Conservation (phyloP, 257 asterid species). For the Ballota nigra region DNA sequence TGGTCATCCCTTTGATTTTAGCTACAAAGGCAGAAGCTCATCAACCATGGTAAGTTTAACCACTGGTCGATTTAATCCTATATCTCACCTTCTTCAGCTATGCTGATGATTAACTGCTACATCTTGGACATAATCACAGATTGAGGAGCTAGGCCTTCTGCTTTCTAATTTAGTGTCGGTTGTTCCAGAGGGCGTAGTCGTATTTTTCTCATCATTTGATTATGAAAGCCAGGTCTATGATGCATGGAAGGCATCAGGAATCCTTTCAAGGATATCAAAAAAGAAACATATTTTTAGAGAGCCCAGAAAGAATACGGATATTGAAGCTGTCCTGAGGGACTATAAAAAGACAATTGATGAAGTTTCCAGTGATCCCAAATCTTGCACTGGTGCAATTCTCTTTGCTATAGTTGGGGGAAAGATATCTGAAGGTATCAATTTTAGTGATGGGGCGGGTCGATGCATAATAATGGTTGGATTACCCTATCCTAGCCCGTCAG, state of each 20-base stretch:
- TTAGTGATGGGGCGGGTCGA: conserved; percentile 89
- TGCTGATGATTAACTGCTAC: conserved; percentile 14
- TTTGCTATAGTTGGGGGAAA: conserved; percentile 97
- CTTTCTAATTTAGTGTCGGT: conserved; percentile 74
- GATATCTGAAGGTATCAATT: conserved; percentile 96
- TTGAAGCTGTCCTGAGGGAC: conserved; percentile 66
- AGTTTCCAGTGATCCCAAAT: conserved; percentile 28
- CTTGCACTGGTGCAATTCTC: conserved; percentile 79
- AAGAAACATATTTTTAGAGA: conserved; percentile 79
- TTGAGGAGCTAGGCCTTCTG: conserved; percentile 81
- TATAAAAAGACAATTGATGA: conserved; percentile 71
- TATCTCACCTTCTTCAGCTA: background rate
- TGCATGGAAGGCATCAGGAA: conserved; percentile 80
- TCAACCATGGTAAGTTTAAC: conserved; percentile 57
- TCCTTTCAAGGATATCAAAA: conserved; percentile 71
- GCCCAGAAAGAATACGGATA: conserved; percentile 82
- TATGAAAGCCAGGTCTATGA: conserved; percentile 73
- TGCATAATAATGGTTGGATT: conserved; percentile 97
- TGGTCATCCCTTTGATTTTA: conserved; percentile 72
- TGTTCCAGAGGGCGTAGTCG: conserved; percentile 86
- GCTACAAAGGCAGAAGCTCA: conserved; percentile 75
- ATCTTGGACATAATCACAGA: conserved; percentile 46
- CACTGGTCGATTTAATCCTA: background rate
- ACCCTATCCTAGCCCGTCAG: conserved; percentile 95
- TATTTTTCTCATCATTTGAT: conserved; percentile 92